phyloP scores from a whole-genome alignment of 2,329 filamentous ascomycete species.

The Lachnellula hyalina region DNA sequence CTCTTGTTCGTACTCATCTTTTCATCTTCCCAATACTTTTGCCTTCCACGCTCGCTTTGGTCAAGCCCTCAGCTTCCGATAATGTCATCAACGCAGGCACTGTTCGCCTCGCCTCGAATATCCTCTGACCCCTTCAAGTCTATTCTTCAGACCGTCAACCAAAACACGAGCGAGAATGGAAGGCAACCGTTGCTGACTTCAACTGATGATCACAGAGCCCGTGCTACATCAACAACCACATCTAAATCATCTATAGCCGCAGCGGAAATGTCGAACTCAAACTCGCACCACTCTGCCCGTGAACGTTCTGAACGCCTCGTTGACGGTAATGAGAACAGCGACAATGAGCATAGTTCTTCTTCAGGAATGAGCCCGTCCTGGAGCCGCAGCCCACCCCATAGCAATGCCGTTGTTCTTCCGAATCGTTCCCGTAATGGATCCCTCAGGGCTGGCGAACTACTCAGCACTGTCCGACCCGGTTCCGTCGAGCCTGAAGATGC shows the following conservation, averaged over 20 bases:
- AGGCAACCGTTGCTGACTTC: constrained; percentile 22
- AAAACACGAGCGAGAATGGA: constrained; percentile 9
- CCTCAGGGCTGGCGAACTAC: constrained; percentile 4
- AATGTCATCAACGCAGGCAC: not conserved
- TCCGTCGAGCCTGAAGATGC: constrained; percentile 13
- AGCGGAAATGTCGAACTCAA: not conserved
- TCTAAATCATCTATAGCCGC: not conserved
- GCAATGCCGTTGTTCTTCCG: not conserved
- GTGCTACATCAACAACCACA: not conserved
- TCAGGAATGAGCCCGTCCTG: not conserved
- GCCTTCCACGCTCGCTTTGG: not conserved
- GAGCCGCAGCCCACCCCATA: not conserved
- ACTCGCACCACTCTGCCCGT: not conserved
- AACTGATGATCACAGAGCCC: constrained; percentile 8
- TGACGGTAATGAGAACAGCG: not conserved
- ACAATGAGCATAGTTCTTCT: not conserved
- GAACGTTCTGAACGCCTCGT: not conserved
- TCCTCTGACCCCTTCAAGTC: not conserved
- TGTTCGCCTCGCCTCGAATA: not conserved
- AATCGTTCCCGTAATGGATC: not conserved
- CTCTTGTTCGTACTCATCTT: constrained; percentile 3
- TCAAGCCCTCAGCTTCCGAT: not conserved
- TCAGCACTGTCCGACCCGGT: constrained; percentile 23
- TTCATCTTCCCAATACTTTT: not conserved
- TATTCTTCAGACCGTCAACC: not conserved